Percentiles rank a stretch among this genome's conserved stretches.
These are phyloP conservation scores for Claviceps sp. DNA, from an alignment of 2,329 filamentous ascomycete species.

Conservation along the genomic window DNA sequence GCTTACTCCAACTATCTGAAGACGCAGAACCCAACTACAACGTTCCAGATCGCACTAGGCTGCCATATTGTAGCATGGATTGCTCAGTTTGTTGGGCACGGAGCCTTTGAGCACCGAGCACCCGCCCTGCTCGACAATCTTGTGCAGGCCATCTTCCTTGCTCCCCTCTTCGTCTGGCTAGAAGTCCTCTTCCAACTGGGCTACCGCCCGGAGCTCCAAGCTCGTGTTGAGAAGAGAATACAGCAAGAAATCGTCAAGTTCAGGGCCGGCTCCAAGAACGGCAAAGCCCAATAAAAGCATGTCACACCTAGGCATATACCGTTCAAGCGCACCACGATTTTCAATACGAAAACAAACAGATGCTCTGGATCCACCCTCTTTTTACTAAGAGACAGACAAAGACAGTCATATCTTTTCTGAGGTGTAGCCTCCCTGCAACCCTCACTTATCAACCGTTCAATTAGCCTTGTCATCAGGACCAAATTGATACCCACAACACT, in stretches of 20 bases:
- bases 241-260: conserved; percentile 66
- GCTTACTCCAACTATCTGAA: conserved; percentile 66
- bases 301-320: background rate
- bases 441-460: background rate
- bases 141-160: conserved; percentile 80
- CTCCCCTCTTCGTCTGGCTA: conserved; percentile 95
- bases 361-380: background rate
- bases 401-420: background rate
- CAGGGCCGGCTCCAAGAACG: conserved; percentile 40
- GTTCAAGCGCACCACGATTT: background rate
- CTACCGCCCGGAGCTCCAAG: conserved; percentile 78
- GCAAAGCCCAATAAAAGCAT: conserved; percentile 33
- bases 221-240: conserved; percentile 64
- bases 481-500: background rate
- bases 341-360: background rate
- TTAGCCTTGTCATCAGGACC: background rate
- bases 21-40: conserved; percentile 34
- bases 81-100: conserved; percentile 83
- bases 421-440: background rate
- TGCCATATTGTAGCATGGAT: conserved; percentile 70
- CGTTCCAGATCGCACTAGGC: conserved; percentile 45
- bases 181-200: conserved; percentile 83
- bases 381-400: background rate
- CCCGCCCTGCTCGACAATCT: conserved; percentile 86
- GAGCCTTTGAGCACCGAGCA: conserved; percentile 73